A percentile compares a stretch with the other conserved stretches of the same genome.
Conservation (phyloP, 345 rosid species). For the Odontarrhena argentea region DNA sequence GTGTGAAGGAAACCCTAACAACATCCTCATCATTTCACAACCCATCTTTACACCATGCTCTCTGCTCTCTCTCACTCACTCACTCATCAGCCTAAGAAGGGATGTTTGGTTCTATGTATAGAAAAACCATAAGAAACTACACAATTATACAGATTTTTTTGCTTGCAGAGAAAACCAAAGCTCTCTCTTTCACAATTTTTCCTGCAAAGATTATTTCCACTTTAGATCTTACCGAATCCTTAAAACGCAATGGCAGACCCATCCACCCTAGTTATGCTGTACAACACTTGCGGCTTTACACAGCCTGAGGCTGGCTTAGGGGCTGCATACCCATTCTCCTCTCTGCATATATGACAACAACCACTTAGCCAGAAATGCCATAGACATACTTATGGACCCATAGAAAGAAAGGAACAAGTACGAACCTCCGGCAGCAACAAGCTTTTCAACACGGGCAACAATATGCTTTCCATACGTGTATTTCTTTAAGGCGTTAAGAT, state of each 20-base stretch:
- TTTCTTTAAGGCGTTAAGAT: slow-evolving; percentile 86
- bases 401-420: slow-evolving; percentile 7
- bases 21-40: slow-evolving; percentile 45
- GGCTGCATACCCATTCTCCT: slow-evolving; percentile 42
- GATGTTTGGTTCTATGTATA: slow-evolving; percentile 52
- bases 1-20: slow-evolving; percentile 47
- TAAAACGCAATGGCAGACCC: slow-evolving; percentile 47
- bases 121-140: slow-evolving; percentile 60
- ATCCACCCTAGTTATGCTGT: slow-evolving; percentile 42
- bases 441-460: slow-evolving; percentile 95
- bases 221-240: slow-evolving; percentile 50
- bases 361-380: slow-evolving; percentile 2
- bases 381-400: slow-evolving; percentile 2
- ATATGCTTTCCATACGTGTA: slow-evolving; percentile 97
- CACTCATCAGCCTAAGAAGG: slow-evolving; percentile 43
- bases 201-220: slow-evolving; percentile 46
- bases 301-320: slow-evolving; percentile 33
- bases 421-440: slow-evolving; percentile 94
- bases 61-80: slow-evolving; percentile 42
- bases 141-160: slow-evolving; percentile 56
- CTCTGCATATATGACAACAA: slow-evolving; percentile 23
- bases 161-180: slow-evolving; percentile 51
- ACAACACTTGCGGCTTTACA: slow-evolving; percentile 36
- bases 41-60: slow-evolving; percentile 57
- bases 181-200: slow-evolving; percentile 36